Evolutionary conservation across 768 basidiomycete species (phyloP), one percentile per base, ranked within the genome.

Genomic region (Cystobasidium tubakii): DNA sequence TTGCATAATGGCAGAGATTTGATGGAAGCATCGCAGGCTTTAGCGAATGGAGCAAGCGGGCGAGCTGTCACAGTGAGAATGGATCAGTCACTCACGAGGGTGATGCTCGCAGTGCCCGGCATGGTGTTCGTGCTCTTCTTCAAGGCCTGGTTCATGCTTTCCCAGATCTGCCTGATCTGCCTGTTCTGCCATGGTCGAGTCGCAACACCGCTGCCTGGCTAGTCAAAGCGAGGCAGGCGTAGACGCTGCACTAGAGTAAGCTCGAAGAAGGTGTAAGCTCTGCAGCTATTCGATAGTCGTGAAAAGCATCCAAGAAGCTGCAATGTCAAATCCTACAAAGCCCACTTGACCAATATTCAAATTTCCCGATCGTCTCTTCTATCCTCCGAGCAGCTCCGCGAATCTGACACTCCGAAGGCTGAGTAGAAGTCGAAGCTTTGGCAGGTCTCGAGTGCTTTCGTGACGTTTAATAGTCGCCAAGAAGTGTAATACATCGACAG

Each of bases 41-140:
- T 46, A 17, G 31, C 34, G 3, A 42, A 27, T 27, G 21, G 33
- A 39, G 7, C 19, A 43, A 63, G 31, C 29, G 21, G 62, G 4
- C 9, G n/a, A 55, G 7, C 42, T n/a, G 42, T 17, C 7, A 21
- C 6, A 57, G 23, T 23, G 54, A n/a, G n/a, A 31, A 13, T 21
- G 54, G n/a, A 6, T 7, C 7, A 57, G 7, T 7, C 23, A 31
- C 29, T 33, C 57, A 31, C 36, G 29, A 62, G 7, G 57, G 57
- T 62, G 57, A 31, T 62, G 57, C 57, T 62, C 57, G 57, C 57
- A 62, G 57, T 33, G 36, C 4, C 31, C 57, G 25, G 31, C 57
- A 21, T 62, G 31, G 57, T 62, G 57, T 23, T 62, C 57, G 36
- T 62, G 57, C 13, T 29, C 57, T 50, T 50, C 46, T 19, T 50